phyloP scores from a whole-genome alignment of 768 basidiomycete genomes.

The Hypholoma fasciculare region DNA sequence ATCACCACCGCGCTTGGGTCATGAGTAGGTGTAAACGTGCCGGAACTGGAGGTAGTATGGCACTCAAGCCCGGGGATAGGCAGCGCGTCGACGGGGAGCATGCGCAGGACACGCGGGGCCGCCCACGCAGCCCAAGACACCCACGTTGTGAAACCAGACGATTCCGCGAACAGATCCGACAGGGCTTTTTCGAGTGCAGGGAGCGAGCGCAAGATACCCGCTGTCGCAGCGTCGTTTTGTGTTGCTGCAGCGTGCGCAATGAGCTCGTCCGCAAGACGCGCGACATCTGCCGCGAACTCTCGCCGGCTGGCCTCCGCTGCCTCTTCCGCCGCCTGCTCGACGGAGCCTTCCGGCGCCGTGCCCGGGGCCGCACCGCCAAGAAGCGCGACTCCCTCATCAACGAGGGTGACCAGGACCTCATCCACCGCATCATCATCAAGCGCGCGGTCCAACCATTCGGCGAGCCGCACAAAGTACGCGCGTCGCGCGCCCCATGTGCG shows the following conservation, averaged over 20 bases:
- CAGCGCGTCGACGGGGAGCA: conserved; percentile 25
- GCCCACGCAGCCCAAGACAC: conserved; percentile 33
- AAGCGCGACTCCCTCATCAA: conserved; percentile 22
- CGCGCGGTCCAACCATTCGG: conserved; percentile 21
- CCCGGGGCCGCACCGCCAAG: conserved; percentile 20
- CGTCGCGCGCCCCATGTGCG: too few relatives aligned
- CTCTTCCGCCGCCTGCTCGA: conserved; percentile 1
- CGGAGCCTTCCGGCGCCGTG: conserved; percentile 10
- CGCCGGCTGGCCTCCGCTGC: conserved; percentile 8
- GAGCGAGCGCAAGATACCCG: conserved; percentile 19
- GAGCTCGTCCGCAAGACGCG: conserved; percentile 14
- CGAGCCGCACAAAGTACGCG: conserved; percentile 21
- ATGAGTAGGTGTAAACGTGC: conserved; percentile 23
- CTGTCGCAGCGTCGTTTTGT: conserved; percentile 23
- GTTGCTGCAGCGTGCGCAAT: conserved; percentile 19
- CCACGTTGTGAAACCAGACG: conserved; percentile 17
- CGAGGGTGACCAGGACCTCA: conserved; percentile 15
- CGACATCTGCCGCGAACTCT: conserved; percentile 16
- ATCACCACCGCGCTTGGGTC: conserved; percentile 29
- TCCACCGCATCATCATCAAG: conserved; percentile 17
- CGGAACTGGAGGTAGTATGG: conserved; percentile 34
- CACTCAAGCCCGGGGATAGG: conserved; percentile 41
- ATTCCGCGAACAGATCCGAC: conserved; percentile 9
- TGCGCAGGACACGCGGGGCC: conserved; percentile 28
- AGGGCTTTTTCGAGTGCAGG: conserved; percentile 15